phyloP scores from a whole-genome alignment of 2,329 filamentous ascomycete species.

The Colletotrichum siamense region DNA sequence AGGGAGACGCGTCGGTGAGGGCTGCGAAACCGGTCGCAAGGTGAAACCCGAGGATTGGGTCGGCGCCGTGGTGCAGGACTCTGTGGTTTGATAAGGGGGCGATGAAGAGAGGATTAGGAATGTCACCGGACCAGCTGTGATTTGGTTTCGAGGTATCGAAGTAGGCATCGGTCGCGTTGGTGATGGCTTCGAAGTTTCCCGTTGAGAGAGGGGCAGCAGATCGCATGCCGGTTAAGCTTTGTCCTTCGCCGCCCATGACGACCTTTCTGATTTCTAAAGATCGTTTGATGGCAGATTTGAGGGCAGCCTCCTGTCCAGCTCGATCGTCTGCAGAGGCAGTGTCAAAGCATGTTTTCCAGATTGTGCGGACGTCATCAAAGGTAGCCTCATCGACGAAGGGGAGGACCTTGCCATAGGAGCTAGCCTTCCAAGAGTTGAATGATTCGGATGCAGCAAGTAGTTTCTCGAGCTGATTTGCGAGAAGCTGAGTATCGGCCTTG shows the following conservation, averaged over 20 bases:
- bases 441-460: slow-evolving; percentile 43
- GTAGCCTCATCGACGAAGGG: slow-evolving; percentile 55
- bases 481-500: slow-evolving; percentile 34
- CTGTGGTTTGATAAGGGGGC: slow-evolving; percentile 35
- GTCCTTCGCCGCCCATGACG: slow-evolving; percentile 23
- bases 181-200: slow-evolving; percentile 26
- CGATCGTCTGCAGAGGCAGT: not conserved
- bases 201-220: slow-evolving; percentile 43
- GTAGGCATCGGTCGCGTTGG: slow-evolving; percentile 31
- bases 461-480: slow-evolving; percentile 39
- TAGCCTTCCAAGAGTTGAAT: slow-evolving; percentile 47
- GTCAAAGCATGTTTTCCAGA: slow-evolving; percentile 9
- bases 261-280: not conserved
- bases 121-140: slow-evolving; percentile 4
- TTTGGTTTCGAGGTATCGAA: slow-evolving; percentile 40
- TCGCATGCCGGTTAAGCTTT: slow-evolving; percentile 34
- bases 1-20: slow-evolving; percentile 42
- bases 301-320: not conserved
- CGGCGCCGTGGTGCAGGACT: slow-evolving; percentile 50
- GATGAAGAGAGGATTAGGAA: slow-evolving; percentile 48
- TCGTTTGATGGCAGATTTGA: not conserved
- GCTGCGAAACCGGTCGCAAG: slow-evolving; percentile 52
- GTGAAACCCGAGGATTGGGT: slow-evolving; percentile 63
- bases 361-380: slow-evolving; percentile 31
- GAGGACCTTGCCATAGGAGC: slow-evolving; percentile 48